Conservation (phyloP, 2,329 filamentous ascomycete genomes). For the Aspergillus sp. region DNA sequence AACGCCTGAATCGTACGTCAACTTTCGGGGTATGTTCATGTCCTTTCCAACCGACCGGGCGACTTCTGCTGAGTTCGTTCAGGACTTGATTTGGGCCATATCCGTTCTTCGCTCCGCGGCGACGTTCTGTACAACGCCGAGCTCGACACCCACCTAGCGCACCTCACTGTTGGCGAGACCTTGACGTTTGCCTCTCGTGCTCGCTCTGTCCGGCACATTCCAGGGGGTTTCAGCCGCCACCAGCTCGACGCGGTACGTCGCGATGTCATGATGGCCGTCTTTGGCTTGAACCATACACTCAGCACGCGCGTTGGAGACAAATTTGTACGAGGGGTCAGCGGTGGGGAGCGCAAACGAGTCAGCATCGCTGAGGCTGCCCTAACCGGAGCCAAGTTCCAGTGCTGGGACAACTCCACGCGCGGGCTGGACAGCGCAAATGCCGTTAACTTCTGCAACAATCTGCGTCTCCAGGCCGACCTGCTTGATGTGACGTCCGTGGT, state of each 20-base stretch:
- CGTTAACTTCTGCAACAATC: slow-evolving; percentile 41
- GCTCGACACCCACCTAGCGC: not conserved
- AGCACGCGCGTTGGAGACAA: slow-evolving; percentile 38
- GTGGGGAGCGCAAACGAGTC: slow-evolving; percentile 49
- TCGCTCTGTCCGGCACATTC: not conserved
- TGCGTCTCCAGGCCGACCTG: slow-evolving; percentile 36
- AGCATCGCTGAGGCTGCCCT: slow-evolving; percentile 43
- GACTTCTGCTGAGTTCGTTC: too few relatives aligned
- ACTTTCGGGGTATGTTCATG: not conserved
- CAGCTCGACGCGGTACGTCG: slow-evolving; percentile 29
- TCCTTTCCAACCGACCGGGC: too few relatives aligned
- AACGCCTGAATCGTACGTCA: not conserved
- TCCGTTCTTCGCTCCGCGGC: not conserved
- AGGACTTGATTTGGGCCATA: too few relatives aligned
- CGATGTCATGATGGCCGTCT: slow-evolving; percentile 32
- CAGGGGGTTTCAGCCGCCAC: not conserved
- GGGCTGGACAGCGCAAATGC: slow-evolving; percentile 43
- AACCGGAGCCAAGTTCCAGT: slow-evolving; percentile 31
- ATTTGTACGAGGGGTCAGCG: slow-evolving; percentile 48
- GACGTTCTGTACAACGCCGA: not conserved
- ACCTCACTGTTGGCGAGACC: not conserved
- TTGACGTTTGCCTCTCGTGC: not conserved
- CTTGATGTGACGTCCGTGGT: slow-evolving; percentile 37
- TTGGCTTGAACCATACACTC: slow-evolving; percentile 33
- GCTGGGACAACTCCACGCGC: slow-evolving; percentile 33